phyloP scores from a whole-genome alignment of 495 filamentous ascomycete genomes.

The Penicillium angulare region DNA sequence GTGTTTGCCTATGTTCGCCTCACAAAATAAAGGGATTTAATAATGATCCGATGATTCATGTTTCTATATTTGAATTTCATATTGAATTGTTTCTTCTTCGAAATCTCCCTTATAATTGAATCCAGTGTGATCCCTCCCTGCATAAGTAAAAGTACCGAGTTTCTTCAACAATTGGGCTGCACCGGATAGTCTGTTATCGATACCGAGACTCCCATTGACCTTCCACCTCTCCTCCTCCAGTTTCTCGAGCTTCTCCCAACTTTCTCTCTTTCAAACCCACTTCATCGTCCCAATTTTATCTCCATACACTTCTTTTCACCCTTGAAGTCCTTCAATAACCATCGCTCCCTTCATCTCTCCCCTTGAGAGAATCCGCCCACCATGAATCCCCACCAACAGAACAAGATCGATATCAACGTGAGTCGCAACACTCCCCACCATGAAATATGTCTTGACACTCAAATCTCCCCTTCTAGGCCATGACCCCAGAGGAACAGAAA shows the following conservation, averaged over 20 bases:
- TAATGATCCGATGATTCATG: too few relatives aligned
- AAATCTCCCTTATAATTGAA: too few relatives aligned
- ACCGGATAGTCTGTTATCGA: too few relatives aligned
- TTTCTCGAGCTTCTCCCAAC: too few relatives aligned
- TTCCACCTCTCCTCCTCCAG: too few relatives aligned
- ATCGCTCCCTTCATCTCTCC: conserved; percentile 1
- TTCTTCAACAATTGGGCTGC: too few relatives aligned
- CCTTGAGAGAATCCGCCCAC: conserved; percentile 17
- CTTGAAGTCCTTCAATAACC: neutral
- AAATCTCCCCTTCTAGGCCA: conserved; percentile 53
- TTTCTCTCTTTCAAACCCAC: too few relatives aligned
- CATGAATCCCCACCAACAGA: conserved; percentile 96
- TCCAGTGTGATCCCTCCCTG: too few relatives aligned
- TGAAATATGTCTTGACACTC: neutral
- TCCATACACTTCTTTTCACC: neutral
- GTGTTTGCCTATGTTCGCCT: neutral
- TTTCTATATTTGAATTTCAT: too few relatives aligned
- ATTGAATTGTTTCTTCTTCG: too few relatives aligned
- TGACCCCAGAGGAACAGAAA: conserved; percentile 89
- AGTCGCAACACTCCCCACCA: conserved; percentile 40
- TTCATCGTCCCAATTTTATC: neutral
- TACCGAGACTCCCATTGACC: too few relatives aligned
- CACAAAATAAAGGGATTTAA: neutral
- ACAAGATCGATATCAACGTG: conserved; percentile 94
- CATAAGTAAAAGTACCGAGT: too few relatives aligned